Conservation (phyloP, 1,284 basidiomycete genomes). For the Cryptococcus maquisensis region DNA sequence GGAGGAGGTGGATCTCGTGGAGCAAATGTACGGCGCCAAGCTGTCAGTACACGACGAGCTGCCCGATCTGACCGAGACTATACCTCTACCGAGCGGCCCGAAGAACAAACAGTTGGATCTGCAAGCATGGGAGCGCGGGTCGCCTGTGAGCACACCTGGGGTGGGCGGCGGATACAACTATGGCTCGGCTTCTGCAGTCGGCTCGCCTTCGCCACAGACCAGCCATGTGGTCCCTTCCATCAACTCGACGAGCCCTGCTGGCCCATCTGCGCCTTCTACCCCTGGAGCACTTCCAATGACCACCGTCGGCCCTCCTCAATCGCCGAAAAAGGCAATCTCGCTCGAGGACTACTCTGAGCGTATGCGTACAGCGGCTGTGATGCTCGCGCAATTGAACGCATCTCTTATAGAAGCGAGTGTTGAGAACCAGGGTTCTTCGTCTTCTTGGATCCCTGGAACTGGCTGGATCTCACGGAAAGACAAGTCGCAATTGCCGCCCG, state of each 20-base stretch:
- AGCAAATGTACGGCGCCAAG: slow-evolving; percentile 80
- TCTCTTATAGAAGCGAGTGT: slow-evolving; percentile 59
- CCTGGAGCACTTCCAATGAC: slow-evolving; percentile 7
- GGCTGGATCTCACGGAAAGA: slow-evolving; percentile 55
- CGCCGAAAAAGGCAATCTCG: slow-evolving; percentile 46
- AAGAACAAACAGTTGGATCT: slow-evolving; percentile 86
- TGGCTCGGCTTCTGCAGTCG: neutral
- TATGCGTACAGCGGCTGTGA: slow-evolving; percentile 96
- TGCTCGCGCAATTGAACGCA: slow-evolving; percentile 94
- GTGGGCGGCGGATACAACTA: neutral
- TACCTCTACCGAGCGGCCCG: slow-evolving; percentile 70
- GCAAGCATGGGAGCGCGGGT: slow-evolving; percentile 60
- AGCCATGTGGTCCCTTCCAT: neutral
- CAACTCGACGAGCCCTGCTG: neutral
- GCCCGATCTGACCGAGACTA: slow-evolving; percentile 71
- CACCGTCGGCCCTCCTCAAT: slow-evolving; percentile 3
- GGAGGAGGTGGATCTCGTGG: slow-evolving; percentile 90
- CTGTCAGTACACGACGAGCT: slow-evolving; percentile 64
- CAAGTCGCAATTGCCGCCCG: neutral
- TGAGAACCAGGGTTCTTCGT: slow-evolving; percentile 32
- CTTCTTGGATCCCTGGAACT: slow-evolving; percentile 63
- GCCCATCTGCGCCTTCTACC: slow-evolving; percentile 5
- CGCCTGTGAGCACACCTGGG: slow-evolving; percentile 7
- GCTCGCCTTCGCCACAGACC: neutral
- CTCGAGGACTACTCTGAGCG: slow-evolving; percentile 96